Evolutionary conservation across 441 rosid species (phyloP).

Genomic region (Mallotus japonicus): DNA sequence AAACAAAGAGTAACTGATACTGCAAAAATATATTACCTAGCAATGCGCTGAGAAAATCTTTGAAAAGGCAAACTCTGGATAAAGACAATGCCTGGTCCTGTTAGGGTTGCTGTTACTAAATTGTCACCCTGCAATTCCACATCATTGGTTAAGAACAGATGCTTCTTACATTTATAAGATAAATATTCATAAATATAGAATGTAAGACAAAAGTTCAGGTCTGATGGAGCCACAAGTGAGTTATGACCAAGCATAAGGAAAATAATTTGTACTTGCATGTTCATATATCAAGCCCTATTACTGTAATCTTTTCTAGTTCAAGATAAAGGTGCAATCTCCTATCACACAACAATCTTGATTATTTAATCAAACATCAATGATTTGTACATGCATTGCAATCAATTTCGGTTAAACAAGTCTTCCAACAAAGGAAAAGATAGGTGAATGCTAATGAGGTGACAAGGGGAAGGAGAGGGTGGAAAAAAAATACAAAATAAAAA

Average conservation of each 20-base stretch:
- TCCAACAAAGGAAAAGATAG: background rate
- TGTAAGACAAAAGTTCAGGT: no score
- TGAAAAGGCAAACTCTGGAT: conserved; percentile 95
- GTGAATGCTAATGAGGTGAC: background rate
- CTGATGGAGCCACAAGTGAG: background rate
- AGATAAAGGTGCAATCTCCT: background rate
- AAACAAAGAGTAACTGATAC: background rate
- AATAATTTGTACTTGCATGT: background rate
- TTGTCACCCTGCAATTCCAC: conserved; percentile 73
- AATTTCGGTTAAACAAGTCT: no score
- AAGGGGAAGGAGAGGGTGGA: background rate
- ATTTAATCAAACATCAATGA: background rate
- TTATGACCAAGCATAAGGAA: background rate
- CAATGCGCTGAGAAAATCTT: conserved; percentile 84
- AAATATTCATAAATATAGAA: background rate
- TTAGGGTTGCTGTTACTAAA: conserved; percentile 70
- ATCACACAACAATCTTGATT: conserved; percentile 2
- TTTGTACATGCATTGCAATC: no score
- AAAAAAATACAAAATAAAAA: no score
- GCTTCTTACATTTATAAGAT: background rate
- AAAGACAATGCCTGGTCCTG: conserved; percentile 98
- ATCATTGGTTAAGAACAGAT: conserved; percentile 4
- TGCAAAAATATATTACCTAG: conserved; percentile 48
- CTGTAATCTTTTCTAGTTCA: no score
- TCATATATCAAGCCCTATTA: background rate